phyloP scores from a whole-genome alignment of 352 stramenopile genomes.

The Pythium brassicae region DNA sequence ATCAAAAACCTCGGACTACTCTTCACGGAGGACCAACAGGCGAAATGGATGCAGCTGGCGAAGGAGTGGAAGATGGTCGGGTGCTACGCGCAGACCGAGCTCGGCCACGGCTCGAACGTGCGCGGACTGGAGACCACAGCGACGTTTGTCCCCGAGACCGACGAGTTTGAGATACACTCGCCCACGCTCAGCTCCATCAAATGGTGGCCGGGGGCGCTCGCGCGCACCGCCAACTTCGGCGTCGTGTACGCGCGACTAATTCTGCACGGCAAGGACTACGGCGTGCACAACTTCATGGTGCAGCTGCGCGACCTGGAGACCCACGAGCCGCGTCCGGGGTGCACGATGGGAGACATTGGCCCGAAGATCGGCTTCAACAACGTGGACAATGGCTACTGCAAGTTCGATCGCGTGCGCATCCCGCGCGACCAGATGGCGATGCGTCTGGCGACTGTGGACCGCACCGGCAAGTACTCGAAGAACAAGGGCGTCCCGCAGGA shows the following conservation, averaged over 20 bases:
- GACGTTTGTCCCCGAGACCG: slow-evolving; percentile 25
- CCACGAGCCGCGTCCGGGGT: slow-evolving; percentile 40
- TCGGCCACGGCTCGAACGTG: slow-evolving; percentile 93
- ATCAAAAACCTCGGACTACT: slow-evolving; percentile 62
- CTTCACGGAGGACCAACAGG: slow-evolving; percentile 46
- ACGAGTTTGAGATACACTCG: slow-evolving; percentile 94
- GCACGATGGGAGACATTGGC: slow-evolving; percentile 63
- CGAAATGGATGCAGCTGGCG: slow-evolving; percentile 55
- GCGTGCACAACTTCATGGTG: slow-evolving; percentile 97
- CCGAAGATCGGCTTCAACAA: slow-evolving; percentile 85
- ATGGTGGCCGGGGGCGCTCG: slow-evolving; percentile 95
- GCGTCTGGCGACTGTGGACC: slow-evolving; percentile 41
- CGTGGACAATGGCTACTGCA: slow-evolving; percentile 91
- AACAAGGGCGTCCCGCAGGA: slow-evolving; percentile 37
- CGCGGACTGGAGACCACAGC: too few species aligned
- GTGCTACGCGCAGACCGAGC: slow-evolving; percentile 95
- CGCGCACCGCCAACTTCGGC: slow-evolving; percentile 91
- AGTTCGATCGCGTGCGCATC: slow-evolving; percentile 86
- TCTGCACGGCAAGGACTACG: slow-evolving; percentile 72
- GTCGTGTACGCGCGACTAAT: slow-evolving; percentile 88
- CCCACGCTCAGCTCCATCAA: slow-evolving; percentile 94
- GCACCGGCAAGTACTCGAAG: slow-evolving; percentile 62
- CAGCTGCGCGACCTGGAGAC: slow-evolving; percentile 89
- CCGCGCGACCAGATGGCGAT: slow-evolving; percentile 66
- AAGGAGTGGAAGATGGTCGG: slow-evolving; percentile 68